Percentiles rank a stretch among this genome's conserved stretches.
These are phyloP conservation scores for Botryosphaeria dothidea DNA, from an alignment of 2,329 filamentous ascomycete species.

Conservation along the genomic window DNA sequence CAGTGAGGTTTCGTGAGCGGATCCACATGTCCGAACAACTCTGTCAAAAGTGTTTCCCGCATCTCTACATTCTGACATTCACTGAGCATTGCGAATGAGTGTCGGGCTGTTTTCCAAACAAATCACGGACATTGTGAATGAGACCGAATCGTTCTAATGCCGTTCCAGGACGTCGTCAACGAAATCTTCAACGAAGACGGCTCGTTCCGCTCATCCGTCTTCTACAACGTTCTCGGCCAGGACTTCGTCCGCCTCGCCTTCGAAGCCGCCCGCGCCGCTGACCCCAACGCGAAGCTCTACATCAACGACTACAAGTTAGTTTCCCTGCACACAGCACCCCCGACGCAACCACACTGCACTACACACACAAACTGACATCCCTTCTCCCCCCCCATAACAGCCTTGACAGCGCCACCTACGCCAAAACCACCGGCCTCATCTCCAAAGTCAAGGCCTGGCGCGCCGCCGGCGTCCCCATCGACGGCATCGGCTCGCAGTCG, in stretches of 20 bases:
- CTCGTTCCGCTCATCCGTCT: conserved; percentile 60
- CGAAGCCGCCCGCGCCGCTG: conserved; percentile 64
- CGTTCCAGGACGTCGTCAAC: conserved; percentile 58
- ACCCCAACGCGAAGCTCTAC: conserved; percentile 69
- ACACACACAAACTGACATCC: conserved; percentile 18
- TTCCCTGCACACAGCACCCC: not conserved
- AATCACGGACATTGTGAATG: no score
- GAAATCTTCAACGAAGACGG: conserved; percentile 66
- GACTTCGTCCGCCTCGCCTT: conserved; percentile 71
- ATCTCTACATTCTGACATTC: no score
- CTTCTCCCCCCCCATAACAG: conserved; percentile 44
- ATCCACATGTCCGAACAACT: no score
- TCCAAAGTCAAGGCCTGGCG: conserved; percentile 65
- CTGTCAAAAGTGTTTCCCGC: no score
- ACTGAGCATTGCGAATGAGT: no score
- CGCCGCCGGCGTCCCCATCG: conserved; percentile 62
- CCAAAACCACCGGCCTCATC: conserved; percentile 60
- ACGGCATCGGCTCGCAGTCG: conserved; percentile 63
- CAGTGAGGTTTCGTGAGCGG: no score
- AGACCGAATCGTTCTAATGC: conserved; percentile 26
- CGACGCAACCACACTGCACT: no score
- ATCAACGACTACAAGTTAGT: conserved; percentile 66
- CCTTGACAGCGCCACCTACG: conserved; percentile 60
- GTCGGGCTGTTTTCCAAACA: no score
- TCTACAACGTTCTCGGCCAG: conserved; percentile 68